A percentile compares a stretch with the other conserved stretches of the same genome.
These are phyloP conservation scores for Flueggea neowawraea DNA, from an alignment of 441 rosid genomes.

Conservation along the genomic window DNA sequence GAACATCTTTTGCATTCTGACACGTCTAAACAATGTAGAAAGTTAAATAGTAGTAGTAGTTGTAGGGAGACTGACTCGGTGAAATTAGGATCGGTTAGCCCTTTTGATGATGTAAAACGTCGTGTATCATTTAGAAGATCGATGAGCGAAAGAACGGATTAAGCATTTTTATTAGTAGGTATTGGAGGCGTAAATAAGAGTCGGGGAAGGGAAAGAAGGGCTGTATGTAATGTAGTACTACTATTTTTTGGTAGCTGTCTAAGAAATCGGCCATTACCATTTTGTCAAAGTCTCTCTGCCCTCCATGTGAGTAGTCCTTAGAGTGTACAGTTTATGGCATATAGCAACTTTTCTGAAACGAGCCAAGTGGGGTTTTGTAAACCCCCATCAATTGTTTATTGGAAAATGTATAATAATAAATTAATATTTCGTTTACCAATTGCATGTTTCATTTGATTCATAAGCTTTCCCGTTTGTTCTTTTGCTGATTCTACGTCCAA, in stretches of 20 bases:
- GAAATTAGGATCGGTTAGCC: slow-evolving; percentile 33
- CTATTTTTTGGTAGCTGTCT: slow-evolving; percentile 18
- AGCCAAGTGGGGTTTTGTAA: background rate
- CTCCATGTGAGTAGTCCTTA: background rate
- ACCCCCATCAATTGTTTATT: too few relatives aligned
- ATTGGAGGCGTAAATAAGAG: slow-evolving; percentile 30
- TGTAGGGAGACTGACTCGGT: slow-evolving; percentile 37
- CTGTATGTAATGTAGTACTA: slow-evolving; percentile 22
- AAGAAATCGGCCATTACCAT: slow-evolving; percentile 25
- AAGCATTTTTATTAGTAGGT: slow-evolving; percentile 10
- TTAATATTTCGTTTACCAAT: too few relatives aligned
- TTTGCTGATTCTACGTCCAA: too few relatives aligned
- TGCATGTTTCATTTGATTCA: too few relatives aligned
- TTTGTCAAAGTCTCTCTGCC: slow-evolving; percentile 23
- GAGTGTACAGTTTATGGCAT: background rate
- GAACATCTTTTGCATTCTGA: slow-evolving; percentile 39
- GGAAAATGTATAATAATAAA: too few relatives aligned
- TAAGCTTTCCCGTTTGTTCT: too few relatives aligned
- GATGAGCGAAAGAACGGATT: slow-evolving; percentile 30
- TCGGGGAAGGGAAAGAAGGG: slow-evolving; percentile 10
- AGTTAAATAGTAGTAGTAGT: slow-evolving; percentile 32
- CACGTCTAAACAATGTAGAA: slow-evolving; percentile 41
- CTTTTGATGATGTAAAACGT: slow-evolving; percentile 38
- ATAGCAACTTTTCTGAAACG: background rate
- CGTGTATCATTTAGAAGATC: slow-evolving; percentile 44